Base-by-base conservation (phyloP, 169 alveolate genomes). In the Amoebophrya sp. region DNA sequence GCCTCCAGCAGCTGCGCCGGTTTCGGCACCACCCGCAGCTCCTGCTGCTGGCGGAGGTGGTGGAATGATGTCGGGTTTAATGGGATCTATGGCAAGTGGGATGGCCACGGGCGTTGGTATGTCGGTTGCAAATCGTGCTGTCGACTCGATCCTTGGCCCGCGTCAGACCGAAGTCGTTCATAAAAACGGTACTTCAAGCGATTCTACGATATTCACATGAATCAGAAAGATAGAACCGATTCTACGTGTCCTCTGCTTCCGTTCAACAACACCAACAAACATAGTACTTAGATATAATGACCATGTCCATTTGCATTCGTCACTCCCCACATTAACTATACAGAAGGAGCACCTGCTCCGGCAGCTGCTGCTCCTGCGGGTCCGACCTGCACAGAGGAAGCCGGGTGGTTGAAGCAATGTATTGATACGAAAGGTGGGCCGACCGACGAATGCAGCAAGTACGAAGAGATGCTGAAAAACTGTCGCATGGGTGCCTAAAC, bases 81-180 rank as follows among this genome's bases (percentile, higher is more conserved):
- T 65, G 83, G 83, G 83, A 6, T 6, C 33, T 36, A 65, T 65
- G 83, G 83, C 83, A 1, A 65, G 83, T 26, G 92, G 92, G 39
- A 90, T 90, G 92, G 92, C 92, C 10, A 90, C 92, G 33, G 92
- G 92, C 6, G 92, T 41, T 24, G 92, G 92, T 41, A 41, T 90
- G 41, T 90, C 92, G 24, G 55, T 90, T 41, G 92, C 92, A 2
- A 90, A 90, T 34, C 53, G 92, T 3, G 92, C 92, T 0, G 92
- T 90, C 29, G 92, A 90, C 34, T 53, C 92, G 33, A 39, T 90
- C 40, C 29, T 90, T 0, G 92, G 92, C 24, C 92, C 92, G 33
- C 38, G 92, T 1, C 92, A 90, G 41, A 90, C 92, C 36, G 92
- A 90, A n/a, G 92, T 90, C 53, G 78, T 90, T 41, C 92, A 90